Conservation (phyloP, 257 asterid species). For the Scutellaria baicalensis region DNA sequence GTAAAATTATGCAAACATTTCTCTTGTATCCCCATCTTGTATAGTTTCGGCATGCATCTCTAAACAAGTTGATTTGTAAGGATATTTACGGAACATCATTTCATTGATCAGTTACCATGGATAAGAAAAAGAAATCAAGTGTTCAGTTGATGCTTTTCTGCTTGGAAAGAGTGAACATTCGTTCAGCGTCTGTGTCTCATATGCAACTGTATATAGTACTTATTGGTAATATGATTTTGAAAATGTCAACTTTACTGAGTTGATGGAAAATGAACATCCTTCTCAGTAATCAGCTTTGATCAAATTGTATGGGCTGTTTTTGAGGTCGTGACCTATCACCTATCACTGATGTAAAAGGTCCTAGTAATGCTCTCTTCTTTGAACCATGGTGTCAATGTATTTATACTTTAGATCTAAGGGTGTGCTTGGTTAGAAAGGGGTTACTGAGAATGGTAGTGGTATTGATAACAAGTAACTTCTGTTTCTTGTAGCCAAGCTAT, state of each 20-base stretch:
- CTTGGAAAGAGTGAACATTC: background rate
- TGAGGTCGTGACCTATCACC: conserved; percentile 1
- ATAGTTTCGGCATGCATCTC: background rate
- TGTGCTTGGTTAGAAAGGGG: no score
- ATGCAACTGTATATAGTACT: background rate
- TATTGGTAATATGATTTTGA: background rate
- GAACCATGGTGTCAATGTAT: background rate
- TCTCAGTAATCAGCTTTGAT: background rate
- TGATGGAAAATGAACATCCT: background rate
- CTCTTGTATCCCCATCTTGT: background rate
- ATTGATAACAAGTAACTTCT: background rate
- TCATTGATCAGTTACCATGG: background rate
- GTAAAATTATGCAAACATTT: background rate
- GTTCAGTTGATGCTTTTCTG: background rate
- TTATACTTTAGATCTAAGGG: background rate
- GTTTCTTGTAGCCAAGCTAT: conserved; percentile 69
- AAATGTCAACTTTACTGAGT: background rate
- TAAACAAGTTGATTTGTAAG: background rate
- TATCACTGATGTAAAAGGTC: background rate
- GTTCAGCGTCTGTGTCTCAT: background rate
- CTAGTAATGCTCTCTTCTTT: background rate
- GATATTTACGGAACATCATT: conserved; percentile 5
- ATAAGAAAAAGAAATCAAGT: background rate
- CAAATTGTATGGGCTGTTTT: background rate
- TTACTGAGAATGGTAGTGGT: no score